Evolutionary conservation across 2,329 filamentous ascomycete species (phyloP).

Genomic region (Tolypocladium capitatum): DNA sequence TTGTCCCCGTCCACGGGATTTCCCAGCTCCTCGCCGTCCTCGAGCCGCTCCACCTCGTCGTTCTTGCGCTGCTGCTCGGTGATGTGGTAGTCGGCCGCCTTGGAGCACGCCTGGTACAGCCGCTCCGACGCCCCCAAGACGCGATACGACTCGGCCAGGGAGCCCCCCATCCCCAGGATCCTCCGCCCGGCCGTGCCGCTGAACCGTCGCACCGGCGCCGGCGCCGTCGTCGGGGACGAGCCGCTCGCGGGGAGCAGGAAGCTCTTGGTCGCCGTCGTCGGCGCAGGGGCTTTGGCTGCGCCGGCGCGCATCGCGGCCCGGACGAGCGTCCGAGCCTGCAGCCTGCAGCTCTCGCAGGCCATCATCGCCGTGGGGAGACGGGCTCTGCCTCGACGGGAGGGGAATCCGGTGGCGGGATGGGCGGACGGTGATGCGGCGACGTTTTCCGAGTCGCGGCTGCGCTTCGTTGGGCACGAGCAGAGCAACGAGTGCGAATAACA

Average conservation of each 20-base stretch:
- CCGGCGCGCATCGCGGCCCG: conserved; percentile 18
- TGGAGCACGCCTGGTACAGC: conserved; percentile 63
- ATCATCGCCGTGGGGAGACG: conserved; percentile 16
- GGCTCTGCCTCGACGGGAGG: background rate
- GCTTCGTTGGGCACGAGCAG: too few species aligned
- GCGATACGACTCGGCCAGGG: conserved; percentile 44
- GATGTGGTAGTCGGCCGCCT: conserved; percentile 64
- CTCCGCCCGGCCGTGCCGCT: conserved; percentile 19
- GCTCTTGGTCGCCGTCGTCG: conserved; percentile 3
- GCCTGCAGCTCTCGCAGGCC: conserved; percentile 36
- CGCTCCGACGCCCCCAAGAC: conserved; percentile 68
- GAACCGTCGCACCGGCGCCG: conserved; percentile 19
- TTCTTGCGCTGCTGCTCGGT: conserved; percentile 52
- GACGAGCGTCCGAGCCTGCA: conserved; percentile 27
- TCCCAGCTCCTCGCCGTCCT: conserved; percentile 73
- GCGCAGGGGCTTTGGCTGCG: conserved; percentile 12
- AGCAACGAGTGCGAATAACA: too few species aligned
- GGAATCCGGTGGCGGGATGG: background rate
- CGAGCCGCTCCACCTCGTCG: conserved; percentile 54
- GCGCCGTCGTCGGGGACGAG: conserved; percentile 1
- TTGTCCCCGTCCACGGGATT: conserved; percentile 15
- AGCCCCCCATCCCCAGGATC: conserved; percentile 20
- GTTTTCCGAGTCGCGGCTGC: background rate
- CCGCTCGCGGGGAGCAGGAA: background rate
- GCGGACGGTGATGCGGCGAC: background rate